These are phyloP conservation scores for Collybia nuda DNA, from an alignment of 768 basidiomycete species.

Conservation along the genomic window DNA sequence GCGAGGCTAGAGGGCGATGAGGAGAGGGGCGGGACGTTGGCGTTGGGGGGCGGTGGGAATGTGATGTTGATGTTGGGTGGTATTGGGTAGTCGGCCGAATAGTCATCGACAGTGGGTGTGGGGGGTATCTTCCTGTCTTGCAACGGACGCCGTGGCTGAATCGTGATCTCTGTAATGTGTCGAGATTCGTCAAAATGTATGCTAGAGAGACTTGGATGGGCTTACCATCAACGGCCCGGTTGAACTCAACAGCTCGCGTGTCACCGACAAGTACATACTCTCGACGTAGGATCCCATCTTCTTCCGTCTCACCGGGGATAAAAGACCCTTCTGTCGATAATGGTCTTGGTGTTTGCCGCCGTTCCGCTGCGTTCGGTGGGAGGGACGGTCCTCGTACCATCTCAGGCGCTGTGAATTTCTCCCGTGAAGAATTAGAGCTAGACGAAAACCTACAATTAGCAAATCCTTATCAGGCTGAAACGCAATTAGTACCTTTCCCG, in stretches of 20 bases:
- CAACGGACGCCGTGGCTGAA: slow-evolving; percentile 57
- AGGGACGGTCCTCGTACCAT: slow-evolving; percentile 17
- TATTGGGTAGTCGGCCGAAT: slow-evolving; percentile 34
- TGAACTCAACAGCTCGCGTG: slow-evolving; percentile 87
- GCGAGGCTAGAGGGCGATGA: slow-evolving; percentile 63
- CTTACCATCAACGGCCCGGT: slow-evolving; percentile 87
- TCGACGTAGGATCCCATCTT: slow-evolving; percentile 73
- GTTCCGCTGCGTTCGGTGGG: slow-evolving; percentile 11
- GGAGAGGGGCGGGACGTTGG: slow-evolving; percentile 54
- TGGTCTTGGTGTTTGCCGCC: slow-evolving; percentile 23
- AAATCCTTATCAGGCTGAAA: no score
- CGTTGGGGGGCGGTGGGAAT: slow-evolving; percentile 20
- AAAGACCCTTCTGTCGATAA: slow-evolving; percentile 60
- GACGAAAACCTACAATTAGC: not conserved
- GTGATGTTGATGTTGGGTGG: slow-evolving; percentile 56
- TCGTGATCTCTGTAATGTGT: slow-evolving; percentile 54
- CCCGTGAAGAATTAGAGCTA: slow-evolving; percentile 21
- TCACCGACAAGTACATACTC: slow-evolving; percentile 97
- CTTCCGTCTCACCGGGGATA: slow-evolving; percentile 83
- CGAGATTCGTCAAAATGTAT: no score
- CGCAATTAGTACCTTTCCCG: slow-evolving; percentile 25
- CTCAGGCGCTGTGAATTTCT: slow-evolving; percentile 20
- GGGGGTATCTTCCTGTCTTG: slow-evolving; percentile 54
- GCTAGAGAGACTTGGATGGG: not conserved
- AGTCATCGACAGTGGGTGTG: slow-evolving; percentile 49